These are phyloP conservation scores for Clitopilus hobsonii DNA, from an alignment of 768 basidiomycete species.

Conservation along the genomic window DNA sequence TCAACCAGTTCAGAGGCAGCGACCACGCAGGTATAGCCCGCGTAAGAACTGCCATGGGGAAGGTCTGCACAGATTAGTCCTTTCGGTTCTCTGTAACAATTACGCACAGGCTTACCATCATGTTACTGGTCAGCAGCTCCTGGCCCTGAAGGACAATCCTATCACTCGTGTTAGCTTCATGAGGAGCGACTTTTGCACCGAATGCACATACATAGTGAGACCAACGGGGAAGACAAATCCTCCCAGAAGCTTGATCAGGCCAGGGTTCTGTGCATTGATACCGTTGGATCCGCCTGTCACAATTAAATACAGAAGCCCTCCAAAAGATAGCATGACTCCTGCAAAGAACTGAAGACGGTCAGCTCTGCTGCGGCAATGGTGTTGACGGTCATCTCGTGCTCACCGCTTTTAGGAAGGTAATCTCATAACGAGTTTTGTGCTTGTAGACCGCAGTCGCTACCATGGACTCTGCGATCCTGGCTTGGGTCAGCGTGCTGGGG, in stretches of 20 bases:
- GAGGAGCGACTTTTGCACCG: no score
- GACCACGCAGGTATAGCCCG: constrained; percentile 68
- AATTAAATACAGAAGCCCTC: constrained; percentile 59
- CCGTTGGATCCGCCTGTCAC: constrained; percentile 54
- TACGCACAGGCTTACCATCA: constrained; percentile 49
- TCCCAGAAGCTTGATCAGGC: constrained; percentile 59
- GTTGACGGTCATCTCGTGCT: constrained; percentile 16
- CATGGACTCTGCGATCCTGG: constrained; percentile 52
- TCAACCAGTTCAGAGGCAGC: constrained; percentile 61
- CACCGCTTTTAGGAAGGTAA: constrained; percentile 66
- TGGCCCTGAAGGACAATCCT: constrained; percentile 73
- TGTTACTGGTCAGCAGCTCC: constrained; percentile 71
- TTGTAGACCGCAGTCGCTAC: constrained; percentile 56
- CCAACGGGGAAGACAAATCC: constrained; percentile 75
- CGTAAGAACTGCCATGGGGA: constrained; percentile 65
- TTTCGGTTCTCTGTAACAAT: neutral
- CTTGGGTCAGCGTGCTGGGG: constrained; percentile 48
- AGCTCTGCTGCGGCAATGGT: neutral
- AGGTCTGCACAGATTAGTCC: constrained; percentile 33
- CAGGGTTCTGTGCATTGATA: constrained; percentile 51
- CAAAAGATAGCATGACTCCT: constrained; percentile 72
- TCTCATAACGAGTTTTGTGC: constrained; percentile 58
- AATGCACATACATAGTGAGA: constrained; percentile 59
- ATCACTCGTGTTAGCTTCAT: neutral
- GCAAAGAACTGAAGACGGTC: constrained; percentile 46